phyloP scores from a whole-genome alignment of 2,329 filamentous ascomycete genomes.

The Paecilomyces niveus region DNA sequence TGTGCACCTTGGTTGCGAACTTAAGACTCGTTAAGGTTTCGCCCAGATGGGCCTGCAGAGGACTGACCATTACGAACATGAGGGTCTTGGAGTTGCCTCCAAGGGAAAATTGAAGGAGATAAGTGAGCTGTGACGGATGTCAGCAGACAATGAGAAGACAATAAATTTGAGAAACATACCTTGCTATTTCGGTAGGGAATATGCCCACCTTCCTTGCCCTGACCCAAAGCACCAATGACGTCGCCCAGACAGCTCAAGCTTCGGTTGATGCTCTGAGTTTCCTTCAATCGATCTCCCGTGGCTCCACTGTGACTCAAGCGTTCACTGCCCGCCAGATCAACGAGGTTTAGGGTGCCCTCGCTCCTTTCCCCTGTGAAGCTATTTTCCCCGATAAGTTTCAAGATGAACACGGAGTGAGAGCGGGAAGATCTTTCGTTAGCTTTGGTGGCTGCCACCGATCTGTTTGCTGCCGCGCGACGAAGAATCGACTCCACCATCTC shows the following conservation, averaged over 20 bases:
- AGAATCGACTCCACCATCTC: slow-evolving; percentile 75
- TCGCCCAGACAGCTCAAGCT: slow-evolving; percentile 86
- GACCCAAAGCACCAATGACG: slow-evolving; percentile 87
- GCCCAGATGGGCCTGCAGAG: slow-evolving; percentile 79
- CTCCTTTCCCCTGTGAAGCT: slow-evolving; percentile 71
- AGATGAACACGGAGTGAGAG: slow-evolving; percentile 92
- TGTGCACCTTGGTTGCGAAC: slow-evolving; percentile 86
- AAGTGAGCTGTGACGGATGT: slow-evolving; percentile 59
- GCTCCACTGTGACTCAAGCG: slow-evolving; percentile 79
- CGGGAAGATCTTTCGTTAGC: slow-evolving; percentile 92
- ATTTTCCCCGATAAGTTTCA: slow-evolving; percentile 63
- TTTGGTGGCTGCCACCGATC: slow-evolving; percentile 92
- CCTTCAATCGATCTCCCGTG: slow-evolving; percentile 78
- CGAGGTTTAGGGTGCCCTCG: slow-evolving; percentile 89
- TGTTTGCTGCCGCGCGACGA: slow-evolving; percentile 71
- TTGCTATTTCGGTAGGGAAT: slow-evolving; percentile 96
- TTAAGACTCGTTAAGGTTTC: slow-evolving; percentile 92
- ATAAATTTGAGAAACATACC: slow-evolving; percentile 37
- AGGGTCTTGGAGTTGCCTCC: slow-evolving; percentile 95
- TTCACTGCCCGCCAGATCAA: slow-evolving; percentile 91
- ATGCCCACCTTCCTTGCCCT: slow-evolving; percentile 67
- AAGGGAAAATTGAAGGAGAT: slow-evolving; percentile 87
- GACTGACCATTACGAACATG: slow-evolving; percentile 99
- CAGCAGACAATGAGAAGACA: not conserved
- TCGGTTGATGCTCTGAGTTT: slow-evolving; percentile 97